Evolutionary conservation across 2,329 filamentous ascomycete species (phyloP).

Genomic region (Leptographium wingfieldii): DNA sequence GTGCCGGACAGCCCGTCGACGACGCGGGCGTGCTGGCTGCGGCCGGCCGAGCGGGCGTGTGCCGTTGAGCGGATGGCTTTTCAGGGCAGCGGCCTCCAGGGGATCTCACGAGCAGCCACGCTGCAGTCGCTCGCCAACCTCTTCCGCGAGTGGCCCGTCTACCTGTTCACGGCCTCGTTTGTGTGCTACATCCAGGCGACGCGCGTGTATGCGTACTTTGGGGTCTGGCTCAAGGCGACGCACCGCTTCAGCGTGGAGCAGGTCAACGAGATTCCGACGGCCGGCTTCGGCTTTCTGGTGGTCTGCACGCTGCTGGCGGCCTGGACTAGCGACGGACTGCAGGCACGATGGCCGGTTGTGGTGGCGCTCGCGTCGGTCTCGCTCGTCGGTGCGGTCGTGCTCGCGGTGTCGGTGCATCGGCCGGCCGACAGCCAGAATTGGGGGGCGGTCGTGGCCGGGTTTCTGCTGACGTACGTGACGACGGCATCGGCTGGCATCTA

Average conservation of each 20-base stretch:
- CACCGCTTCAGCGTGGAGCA: slow-evolving; percentile 27
- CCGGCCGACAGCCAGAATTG: neutral
- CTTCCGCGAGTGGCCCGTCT: slow-evolving; percentile 10
- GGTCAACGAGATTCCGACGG: slow-evolving; percentile 33
- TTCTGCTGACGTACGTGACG: slow-evolving; percentile 4
- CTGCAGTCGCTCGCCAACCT: neutral
- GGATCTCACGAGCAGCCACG: neutral
- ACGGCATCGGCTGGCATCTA: slow-evolving; percentile 8
- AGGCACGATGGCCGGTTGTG: slow-evolving; percentile 37
- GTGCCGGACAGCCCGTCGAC: slow-evolving; percentile 11
- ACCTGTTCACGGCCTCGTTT: slow-evolving; percentile 8
- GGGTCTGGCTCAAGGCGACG: slow-evolving; percentile 16
- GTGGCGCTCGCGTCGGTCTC: slow-evolving; percentile 14
- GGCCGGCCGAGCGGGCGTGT: neutral
- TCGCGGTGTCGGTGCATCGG: neutral
- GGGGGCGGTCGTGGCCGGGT: slow-evolving; percentile 5
- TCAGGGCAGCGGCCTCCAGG: no score
- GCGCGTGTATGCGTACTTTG: slow-evolving; percentile 11
- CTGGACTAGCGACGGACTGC: slow-evolving; percentile 36
- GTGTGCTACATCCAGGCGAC: slow-evolving; percentile 8
- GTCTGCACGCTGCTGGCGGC: slow-evolving; percentile 36
- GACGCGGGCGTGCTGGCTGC: slow-evolving; percentile 8
- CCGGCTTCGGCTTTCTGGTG: slow-evolving; percentile 17
- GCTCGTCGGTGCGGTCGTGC: slow-evolving; percentile 8
- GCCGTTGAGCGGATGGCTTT: slow-evolving; percentile 7